phyloP scores from a whole-genome alignment of 2,329 filamentous ascomycete genomes.

The Verticillium klebahnii region DNA sequence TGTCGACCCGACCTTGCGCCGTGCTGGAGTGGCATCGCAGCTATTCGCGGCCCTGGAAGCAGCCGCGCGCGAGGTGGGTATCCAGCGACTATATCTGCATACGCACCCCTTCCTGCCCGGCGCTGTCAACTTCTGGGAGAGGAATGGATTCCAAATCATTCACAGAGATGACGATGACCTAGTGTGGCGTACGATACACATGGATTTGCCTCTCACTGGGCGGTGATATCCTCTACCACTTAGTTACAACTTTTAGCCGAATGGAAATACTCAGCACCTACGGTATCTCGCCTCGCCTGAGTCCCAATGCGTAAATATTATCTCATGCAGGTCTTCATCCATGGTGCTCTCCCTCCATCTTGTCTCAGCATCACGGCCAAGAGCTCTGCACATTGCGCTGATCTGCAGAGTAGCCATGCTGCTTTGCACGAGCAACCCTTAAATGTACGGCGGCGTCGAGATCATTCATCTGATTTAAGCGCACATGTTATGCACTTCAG shows the following conservation, averaged over 20 bases:
- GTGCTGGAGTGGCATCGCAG: constrained; percentile 19
- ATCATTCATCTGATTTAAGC: too few relatives aligned
- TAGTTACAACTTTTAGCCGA: too few relatives aligned
- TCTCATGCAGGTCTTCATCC: too few relatives aligned
- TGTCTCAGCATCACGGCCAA: too few relatives aligned
- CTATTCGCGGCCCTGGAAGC: constrained; percentile 14
- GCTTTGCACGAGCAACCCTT: too few relatives aligned
- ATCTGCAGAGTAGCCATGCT: too few relatives aligned
- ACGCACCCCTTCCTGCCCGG: constrained; percentile 22
- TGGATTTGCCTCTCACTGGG: constrained; percentile 8
- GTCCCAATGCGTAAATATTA: too few relatives aligned
- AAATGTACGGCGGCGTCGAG: too few relatives aligned
- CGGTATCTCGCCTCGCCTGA: too few relatives aligned
- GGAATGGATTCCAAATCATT: constrained; percentile 15
- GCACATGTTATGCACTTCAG: not conserved
- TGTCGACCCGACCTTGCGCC: constrained; percentile 19
- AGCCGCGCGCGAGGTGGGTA: constrained; percentile 8
- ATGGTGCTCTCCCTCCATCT: too few relatives aligned
- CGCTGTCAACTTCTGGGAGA: constrained; percentile 20
- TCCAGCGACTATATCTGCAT: constrained; percentile 19
- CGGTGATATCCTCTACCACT: not conserved
- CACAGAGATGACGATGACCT: constrained; percentile 16
- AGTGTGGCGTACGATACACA: constrained; percentile 23
- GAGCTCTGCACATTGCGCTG: too few relatives aligned
- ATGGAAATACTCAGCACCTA: too few relatives aligned